Evolutionary conservation across 257 asterid genomes (phyloP).

Genomic region (Thymus quinquecostatus): DNA sequence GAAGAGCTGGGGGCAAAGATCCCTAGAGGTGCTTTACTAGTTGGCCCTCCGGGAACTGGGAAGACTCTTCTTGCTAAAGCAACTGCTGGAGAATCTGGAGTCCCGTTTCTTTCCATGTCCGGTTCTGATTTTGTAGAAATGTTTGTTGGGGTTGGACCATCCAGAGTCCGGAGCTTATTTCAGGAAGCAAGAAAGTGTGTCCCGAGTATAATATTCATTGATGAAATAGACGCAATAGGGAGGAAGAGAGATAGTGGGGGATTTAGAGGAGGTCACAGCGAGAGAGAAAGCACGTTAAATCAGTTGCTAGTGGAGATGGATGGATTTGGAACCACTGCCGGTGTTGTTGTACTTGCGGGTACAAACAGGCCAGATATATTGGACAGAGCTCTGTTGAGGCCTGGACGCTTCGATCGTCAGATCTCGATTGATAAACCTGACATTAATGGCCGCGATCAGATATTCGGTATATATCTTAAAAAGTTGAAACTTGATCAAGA

Average conservation of each 20-base stretch:
- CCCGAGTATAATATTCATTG: constrained; percentile 89
- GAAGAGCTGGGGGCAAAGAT: constrained; percentile 86
- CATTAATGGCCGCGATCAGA: constrained; percentile 89
- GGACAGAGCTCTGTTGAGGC: constrained; percentile 88
- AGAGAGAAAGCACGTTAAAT: constrained; percentile 87
- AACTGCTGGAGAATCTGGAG: constrained; percentile 92
- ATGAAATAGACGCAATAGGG: constrained; percentile 93
- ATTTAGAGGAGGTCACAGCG: constrained; percentile 59
- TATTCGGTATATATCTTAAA: constrained; percentile 67
- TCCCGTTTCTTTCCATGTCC: constrained; percentile 84
- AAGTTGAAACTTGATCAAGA: constrained; percentile 84
- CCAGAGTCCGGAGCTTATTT: constrained; percentile 83
- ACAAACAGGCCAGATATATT: constrained; percentile 87
- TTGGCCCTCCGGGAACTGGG: constrained; percentile 97
- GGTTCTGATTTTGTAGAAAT: constrained; percentile 91
- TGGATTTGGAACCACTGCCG: constrained; percentile 87
- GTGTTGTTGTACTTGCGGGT: constrained; percentile 91
- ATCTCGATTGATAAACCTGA: constrained; percentile 85
- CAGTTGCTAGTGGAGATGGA: constrained; percentile 97
- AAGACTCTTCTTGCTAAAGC: constrained; percentile 95
- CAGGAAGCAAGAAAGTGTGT: constrained; percentile 91
- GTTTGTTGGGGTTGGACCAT: constrained; percentile 93
- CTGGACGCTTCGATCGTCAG: constrained; percentile 96
- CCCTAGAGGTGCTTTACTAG: constrained; percentile 90
- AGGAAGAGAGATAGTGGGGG: constrained; percentile 80